Percentiles rank a stretch among this genome's conserved stretches.
Conservation (phyloP, 768 basidiomycete genomes). For the Porphyrellus cyaneotinctus region DNA sequence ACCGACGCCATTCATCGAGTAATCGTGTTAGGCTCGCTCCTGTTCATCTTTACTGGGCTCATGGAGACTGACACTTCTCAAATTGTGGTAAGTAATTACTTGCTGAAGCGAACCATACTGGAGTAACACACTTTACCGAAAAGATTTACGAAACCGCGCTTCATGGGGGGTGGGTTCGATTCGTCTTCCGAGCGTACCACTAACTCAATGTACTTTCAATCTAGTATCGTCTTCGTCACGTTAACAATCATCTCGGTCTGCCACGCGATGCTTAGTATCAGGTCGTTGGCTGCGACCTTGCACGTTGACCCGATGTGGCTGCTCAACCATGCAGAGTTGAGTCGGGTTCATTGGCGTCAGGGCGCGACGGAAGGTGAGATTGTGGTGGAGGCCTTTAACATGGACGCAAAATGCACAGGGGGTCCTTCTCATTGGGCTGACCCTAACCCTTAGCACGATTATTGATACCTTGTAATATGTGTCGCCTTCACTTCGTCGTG, state of each 20-base stretch:
- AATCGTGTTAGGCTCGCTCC: slow-evolving; percentile 12
- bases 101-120: not conserved
- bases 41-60: slow-evolving; percentile 13
- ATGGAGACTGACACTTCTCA: not conserved
- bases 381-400: slow-evolving; percentile 13
- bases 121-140: not conserved
- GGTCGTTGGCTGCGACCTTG: slow-evolving; percentile 39
- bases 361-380: slow-evolving; percentile 38
- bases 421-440: no score
- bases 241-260: slow-evolving; percentile 30
- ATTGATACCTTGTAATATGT: no score
- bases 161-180: slow-evolving; percentile 6
- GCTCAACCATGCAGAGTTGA: slow-evolving; percentile 43
- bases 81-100: slow-evolving; percentile 5
- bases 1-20: not conserved
- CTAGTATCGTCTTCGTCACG: slow-evolving; percentile 3
- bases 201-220: not conserved
- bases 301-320: slow-evolving; percentile 43
- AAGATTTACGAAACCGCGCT: slow-evolving; percentile 12
- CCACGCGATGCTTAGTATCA: slow-evolving; percentile 38
- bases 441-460: no score
- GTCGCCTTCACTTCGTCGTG: no score
- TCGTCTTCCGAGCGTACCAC: not conserved
- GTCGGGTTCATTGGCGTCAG: slow-evolving; percentile 37
- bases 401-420: not conserved